Evolutionary conservation across 2,329 filamentous ascomycete species (phyloP).

Genomic region (Talaromyces marneffei): DNA sequence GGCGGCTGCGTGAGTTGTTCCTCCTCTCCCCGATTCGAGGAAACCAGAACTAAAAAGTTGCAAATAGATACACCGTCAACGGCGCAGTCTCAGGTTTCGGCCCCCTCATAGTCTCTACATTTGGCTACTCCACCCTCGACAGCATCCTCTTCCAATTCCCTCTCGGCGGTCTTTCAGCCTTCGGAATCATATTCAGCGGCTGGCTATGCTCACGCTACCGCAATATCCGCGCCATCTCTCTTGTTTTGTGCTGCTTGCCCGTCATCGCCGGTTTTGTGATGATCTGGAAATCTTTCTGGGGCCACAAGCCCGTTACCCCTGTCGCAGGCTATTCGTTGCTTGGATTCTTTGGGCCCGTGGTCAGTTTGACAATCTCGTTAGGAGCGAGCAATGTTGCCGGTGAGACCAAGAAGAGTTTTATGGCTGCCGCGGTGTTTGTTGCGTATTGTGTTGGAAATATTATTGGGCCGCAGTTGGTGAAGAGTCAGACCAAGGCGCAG

Average conservation of each 20-base stretch:
- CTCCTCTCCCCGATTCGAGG: too few relatives aligned
- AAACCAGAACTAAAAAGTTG: too few relatives aligned
- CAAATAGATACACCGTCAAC: slow-evolving; percentile 63
- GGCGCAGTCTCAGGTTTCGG: slow-evolving; percentile 66
- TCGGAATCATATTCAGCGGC: slow-evolving; percentile 61
- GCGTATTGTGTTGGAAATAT: slow-evolving; percentile 74
- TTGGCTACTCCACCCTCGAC: slow-evolving; percentile 59
- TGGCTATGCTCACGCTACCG: slow-evolving; percentile 55
- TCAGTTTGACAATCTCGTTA: slow-evolving; percentile 55
- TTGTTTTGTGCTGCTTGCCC: slow-evolving; percentile 62
- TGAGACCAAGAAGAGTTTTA: slow-evolving; percentile 71
- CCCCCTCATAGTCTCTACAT: slow-evolving; percentile 65
- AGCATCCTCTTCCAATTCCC: slow-evolving; percentile 71
- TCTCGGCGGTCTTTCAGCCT: slow-evolving; percentile 61
- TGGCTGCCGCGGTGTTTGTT: slow-evolving; percentile 67
- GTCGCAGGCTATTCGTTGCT: slow-evolving; percentile 67
- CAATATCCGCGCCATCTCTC: slow-evolving; percentile 60
- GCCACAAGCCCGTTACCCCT: slow-evolving; percentile 58
- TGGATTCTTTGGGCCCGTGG: slow-evolving; percentile 66
- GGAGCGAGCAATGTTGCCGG: slow-evolving; percentile 67
- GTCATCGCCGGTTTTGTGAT: slow-evolving; percentile 69
- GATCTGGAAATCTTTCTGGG: slow-evolving; percentile 66
- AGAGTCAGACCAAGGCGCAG: slow-evolving; percentile 56
- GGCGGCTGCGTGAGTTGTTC: slow-evolving; percentile 51
- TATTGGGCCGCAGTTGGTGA: slow-evolving; percentile 66